Conservation (phyloP, 2,329 filamentous ascomycete species). For the Aspergillus melleus region DNA sequence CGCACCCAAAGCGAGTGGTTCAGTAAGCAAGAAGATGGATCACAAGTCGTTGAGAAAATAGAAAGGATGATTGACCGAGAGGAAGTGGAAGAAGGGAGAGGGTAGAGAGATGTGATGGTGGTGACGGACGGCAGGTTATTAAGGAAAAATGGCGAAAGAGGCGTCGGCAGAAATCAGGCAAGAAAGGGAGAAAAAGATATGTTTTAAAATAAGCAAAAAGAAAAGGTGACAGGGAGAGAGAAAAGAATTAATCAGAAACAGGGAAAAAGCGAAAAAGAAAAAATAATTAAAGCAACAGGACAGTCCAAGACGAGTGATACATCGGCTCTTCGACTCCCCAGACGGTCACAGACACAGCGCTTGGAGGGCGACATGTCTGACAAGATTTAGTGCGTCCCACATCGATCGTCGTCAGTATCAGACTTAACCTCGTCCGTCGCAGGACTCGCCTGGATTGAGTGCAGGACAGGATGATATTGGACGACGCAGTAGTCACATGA, state of each 20-base stretch:
- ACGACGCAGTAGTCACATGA: constrained; percentile 39
- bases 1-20: background rate
- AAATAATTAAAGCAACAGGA: constrained; percentile 6
- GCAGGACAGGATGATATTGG: constrained; percentile 27
- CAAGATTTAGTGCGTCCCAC: constrained; percentile 27
- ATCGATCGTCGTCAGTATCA: constrained; percentile 12
- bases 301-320: constrained; percentile 21
- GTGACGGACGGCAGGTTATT: background rate
- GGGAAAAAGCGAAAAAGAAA: constrained; percentile 10
- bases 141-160: background rate
- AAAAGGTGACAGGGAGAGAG: constrained; percentile 5
- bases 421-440: constrained; percentile 18
- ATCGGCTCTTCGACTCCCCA: constrained; percentile 16
- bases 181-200: constrained; percentile 9
- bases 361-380: constrained; percentile 34
- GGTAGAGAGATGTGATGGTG: background rate
- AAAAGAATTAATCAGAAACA: constrained; percentile 8
- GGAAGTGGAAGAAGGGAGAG: background rate
- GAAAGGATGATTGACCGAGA: constrained; percentile 1
- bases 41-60: constrained; percentile 1
- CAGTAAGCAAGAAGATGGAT: background rate
- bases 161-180: background rate
- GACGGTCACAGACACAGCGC: constrained; percentile 19
- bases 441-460: constrained; percentile 26
- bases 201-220: constrained; percentile 1